Conservation (phyloP, 1,139 yeast genomes). For the Spathaspora jeffriesii region DNA sequence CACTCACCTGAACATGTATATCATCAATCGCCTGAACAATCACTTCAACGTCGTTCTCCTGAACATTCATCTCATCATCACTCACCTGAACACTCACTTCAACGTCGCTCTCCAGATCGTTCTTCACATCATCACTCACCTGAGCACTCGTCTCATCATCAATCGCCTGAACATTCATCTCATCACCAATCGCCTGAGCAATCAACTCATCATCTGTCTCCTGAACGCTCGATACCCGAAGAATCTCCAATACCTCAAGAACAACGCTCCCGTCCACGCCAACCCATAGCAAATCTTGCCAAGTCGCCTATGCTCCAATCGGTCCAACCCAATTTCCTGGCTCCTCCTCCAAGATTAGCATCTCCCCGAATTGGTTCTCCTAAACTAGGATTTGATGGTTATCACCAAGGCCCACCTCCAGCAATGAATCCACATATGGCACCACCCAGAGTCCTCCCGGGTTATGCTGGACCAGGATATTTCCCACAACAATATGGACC, state of each 20-base stretch:
- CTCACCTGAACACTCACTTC: neutral
- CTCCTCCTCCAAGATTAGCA: conserved; percentile 4
- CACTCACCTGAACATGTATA: neutral
- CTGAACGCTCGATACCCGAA: neutral
- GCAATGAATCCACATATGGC: conserved; percentile 4
- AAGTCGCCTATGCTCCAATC: neutral
- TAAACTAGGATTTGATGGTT: conserved; percentile 7
- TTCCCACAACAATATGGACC: conserved; percentile 5
- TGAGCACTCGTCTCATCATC: neutral
- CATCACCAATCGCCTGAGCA: neutral
- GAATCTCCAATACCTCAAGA: neutral
- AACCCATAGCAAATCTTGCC: neutral
- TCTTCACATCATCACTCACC: neutral
- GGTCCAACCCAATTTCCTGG: neutral
- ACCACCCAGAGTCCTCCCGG: conserved; percentile 4
- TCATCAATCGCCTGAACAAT: neutral
- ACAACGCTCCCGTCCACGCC: neutral
- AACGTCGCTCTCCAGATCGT: neutral
- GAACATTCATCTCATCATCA: neutral
- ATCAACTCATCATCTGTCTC: neutral
- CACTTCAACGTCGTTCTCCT: neutral
- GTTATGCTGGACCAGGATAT: conserved; percentile 13
- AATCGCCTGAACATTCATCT: neutral
- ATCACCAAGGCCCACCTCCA: neutral
- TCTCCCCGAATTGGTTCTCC: conserved; percentile 10